Evolutionary conservation across 1,284 basidiomycete genomes (phyloP), one percentile per base, ranked within the genome.

Genomic region (Lentinula novae-zelandiae): DNA sequence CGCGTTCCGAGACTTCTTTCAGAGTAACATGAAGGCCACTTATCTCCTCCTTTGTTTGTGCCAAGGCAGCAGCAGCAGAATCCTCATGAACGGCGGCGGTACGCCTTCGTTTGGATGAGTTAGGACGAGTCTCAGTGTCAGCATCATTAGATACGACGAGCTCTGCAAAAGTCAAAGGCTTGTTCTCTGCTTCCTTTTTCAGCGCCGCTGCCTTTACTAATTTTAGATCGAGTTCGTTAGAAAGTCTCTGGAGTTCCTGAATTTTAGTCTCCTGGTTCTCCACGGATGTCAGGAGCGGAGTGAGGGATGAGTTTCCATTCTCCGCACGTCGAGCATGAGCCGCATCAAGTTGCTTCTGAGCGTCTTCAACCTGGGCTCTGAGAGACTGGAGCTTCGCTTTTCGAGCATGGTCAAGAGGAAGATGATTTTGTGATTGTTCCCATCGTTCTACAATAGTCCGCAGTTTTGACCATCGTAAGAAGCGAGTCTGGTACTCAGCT

Each of bases 231-330:
- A 56, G 40, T 46, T 56, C 54, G n/a, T 20, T 56, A 13, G 54
- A 12, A 5, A 56, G 42, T 36, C 46, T 46, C 13, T 56, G 54
- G 17, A 56, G 42, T 33, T 56, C 54, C 1, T 44, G 39, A 13
- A 12, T n/a, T 31, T 36, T 56, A 13, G 15, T 8, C 12, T 56
- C 54, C 27, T 44, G 20, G 8, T 34, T 44, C 15, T 56, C 54
- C 5, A 56, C 42, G 12, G 27, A 22, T 1, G 13, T 33, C 8
- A 56, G 15, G 40, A 56, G 22, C 8, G 42, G 9, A 46, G 39
- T n/a, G 40, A 56, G 54, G 15, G 54, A 56, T n/a, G 54, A 56
- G 13, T 17, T 56, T 46, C 54, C 54, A 12, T 46, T 12, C n/a
- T 46, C 54, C 15, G 33, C 5, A 20, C 54, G 54, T 46, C 54